A percentile compares a stretch with the other conserved stretches of the same genome.
These are phyloP conservation scores for Sporobolomyces phaffii DNA, from an alignment of 768 basidiomycete genomes.

Conservation along the genomic window DNA sequence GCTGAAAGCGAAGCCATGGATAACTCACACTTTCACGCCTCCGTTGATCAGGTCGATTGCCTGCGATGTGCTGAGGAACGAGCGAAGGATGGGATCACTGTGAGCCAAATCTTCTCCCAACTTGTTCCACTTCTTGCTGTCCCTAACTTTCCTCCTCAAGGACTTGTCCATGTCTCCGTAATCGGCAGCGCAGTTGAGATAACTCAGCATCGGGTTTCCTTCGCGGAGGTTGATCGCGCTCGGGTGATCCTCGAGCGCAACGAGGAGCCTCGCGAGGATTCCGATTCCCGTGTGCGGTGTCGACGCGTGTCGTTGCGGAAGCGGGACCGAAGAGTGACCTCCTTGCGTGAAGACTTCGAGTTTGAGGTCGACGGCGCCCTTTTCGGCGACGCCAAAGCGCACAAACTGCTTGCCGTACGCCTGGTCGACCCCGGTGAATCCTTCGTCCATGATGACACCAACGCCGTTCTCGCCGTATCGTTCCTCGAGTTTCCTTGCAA, in stretches of 20 bases:
- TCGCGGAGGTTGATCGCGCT: slow-evolving; percentile 45
- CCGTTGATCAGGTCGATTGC: slow-evolving; percentile 60
- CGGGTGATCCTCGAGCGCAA: slow-evolving; percentile 64
- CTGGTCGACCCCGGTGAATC: slow-evolving; percentile 54
- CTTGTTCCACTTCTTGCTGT: slow-evolving; percentile 43
- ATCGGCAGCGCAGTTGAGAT: slow-evolving; percentile 61
- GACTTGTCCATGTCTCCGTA: slow-evolving; percentile 58
- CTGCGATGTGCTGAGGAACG: slow-evolving; percentile 60
- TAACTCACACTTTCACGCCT: slow-evolving; percentile 36
- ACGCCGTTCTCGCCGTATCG: slow-evolving; percentile 67
- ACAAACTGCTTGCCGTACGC: slow-evolving; percentile 45
- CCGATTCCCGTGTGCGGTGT: slow-evolving; percentile 82
- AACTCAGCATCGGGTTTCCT: slow-evolving; percentile 44
- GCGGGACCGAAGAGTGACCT: slow-evolving; percentile 80
- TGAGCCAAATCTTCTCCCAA: slow-evolving; percentile 52
- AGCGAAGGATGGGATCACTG: slow-evolving; percentile 45
- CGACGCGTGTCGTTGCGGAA: slow-evolving; percentile 58
- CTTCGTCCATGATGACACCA: slow-evolving; percentile 81
- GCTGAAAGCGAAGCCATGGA: too few relatives aligned
- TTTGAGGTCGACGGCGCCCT: slow-evolving; percentile 59
- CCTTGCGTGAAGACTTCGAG: slow-evolving; percentile 66
- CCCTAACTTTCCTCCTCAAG: slow-evolving; percentile 48
- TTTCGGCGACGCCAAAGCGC: slow-evolving; percentile 47
- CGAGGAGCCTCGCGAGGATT: slow-evolving; percentile 65
- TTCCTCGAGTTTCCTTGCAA: slow-evolving; percentile 52